A percentile compares a stretch with the other conserved stretches of the same genome.
These are phyloP conservation scores for Boletus barrowsii DNA, from an alignment of 768 basidiomycete genomes.

Conservation along the genomic window DNA sequence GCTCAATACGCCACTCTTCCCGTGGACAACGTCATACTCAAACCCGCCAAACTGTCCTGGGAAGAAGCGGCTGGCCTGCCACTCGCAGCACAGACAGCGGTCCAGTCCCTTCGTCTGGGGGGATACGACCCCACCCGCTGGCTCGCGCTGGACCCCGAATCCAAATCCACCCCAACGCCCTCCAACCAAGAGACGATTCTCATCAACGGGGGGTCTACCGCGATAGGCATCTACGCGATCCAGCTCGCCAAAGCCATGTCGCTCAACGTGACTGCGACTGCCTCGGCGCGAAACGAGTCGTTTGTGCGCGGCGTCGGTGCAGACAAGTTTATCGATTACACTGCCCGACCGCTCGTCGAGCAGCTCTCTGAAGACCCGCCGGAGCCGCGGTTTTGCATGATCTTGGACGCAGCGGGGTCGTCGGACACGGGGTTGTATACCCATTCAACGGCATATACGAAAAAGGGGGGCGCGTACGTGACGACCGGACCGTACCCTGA, in stretches of 20 bases:
- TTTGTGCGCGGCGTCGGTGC: constrained; percentile 60
- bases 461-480: constrained; percentile 49
- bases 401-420: constrained; percentile 59
- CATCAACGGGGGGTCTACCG: constrained; percentile 67
- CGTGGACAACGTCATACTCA: constrained; percentile 36
- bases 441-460: constrained; percentile 49
- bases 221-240: constrained; percentile 68
- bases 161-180: neutral
- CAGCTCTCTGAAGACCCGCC: constrained; percentile 46
- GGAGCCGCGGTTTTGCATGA: constrained; percentile 49
- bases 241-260: constrained; percentile 69
- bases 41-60: constrained; percentile 49
- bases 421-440: constrained; percentile 49
- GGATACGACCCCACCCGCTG: constrained; percentile 44
- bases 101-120: constrained; percentile 48
- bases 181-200: constrained; percentile 49
- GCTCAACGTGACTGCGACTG: constrained; percentile 54
- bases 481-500: constrained; percentile 48
- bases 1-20: constrained; percentile 55
- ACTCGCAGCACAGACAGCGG: constrained; percentile 57
- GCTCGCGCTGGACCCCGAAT: neutral
- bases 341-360: constrained; percentile 45
- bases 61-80: constrained; percentile 60
- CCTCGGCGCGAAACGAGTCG: constrained; percentile 57
- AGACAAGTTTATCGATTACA: constrained; percentile 70